phyloP scores from a whole-genome alignment of 148 eudicot species.

The Amaranthus palmeri region DNA sequence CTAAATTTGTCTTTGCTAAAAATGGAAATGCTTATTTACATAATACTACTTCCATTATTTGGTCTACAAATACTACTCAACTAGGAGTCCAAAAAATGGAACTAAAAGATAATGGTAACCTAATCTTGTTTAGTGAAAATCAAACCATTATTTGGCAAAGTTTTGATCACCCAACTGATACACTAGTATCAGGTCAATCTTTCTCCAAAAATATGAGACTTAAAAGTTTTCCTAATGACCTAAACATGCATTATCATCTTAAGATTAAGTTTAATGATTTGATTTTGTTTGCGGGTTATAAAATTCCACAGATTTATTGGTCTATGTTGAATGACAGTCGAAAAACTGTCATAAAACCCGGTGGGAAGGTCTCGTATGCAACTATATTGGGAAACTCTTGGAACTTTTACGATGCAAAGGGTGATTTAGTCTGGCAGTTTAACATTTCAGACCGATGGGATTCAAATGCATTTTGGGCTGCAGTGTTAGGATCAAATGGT shows the following conservation, averaged over 20 bases:
- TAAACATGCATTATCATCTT: constrained; percentile 4
- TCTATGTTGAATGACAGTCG: constrained; percentile 7
- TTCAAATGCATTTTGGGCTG: constrained; percentile 2
- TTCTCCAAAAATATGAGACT: constrained; percentile 5
- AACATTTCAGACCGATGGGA: background rate
- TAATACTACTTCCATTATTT: constrained; percentile 23
- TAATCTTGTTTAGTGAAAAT: background rate
- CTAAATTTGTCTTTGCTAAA: constrained; percentile 28
- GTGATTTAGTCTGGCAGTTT: constrained; percentile 1
- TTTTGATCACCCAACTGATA: constrained; percentile 7
- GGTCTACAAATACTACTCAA: constrained; percentile 18
- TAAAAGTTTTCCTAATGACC: background rate
- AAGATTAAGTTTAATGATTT: background rate
- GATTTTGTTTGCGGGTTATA: constrained; percentile 4
- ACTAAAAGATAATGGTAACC: constrained; percentile 3
- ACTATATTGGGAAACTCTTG: constrained; percentile 2
- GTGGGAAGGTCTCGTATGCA: background rate
- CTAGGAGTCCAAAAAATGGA: background rate
- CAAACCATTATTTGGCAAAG: constrained; percentile 6
- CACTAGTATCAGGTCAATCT: background rate
- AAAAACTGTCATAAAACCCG: background rate
- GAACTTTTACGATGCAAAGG: background rate
- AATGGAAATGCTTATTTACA: constrained; percentile 25
- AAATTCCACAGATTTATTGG: constrained; percentile 6
- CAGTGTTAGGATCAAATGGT: background rate